Evolutionary conservation across 139 green algal genomes (phyloP).

Genomic region (Chlamydomonas sphaeroides): DNA sequence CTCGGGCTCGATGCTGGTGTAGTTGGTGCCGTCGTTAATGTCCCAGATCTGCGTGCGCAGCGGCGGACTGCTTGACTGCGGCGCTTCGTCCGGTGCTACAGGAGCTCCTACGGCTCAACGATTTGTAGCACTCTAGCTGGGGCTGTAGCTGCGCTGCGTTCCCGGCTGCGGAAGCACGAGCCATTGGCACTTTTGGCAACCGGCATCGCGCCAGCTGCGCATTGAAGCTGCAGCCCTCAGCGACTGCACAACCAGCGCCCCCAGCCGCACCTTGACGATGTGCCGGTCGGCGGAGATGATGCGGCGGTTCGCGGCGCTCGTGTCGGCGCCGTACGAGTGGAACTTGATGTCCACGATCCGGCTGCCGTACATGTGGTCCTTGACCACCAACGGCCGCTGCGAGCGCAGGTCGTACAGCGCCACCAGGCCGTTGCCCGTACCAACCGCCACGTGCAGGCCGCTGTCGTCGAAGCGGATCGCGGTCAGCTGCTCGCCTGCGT

Average conservation of each 20-base stretch:
- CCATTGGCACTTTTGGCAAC: too few relatives aligned
- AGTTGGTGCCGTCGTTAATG: slow-evolving; percentile 51
- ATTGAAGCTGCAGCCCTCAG: too few relatives aligned
- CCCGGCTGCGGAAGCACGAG: too few relatives aligned
- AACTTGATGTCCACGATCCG: slow-evolving; percentile 96
- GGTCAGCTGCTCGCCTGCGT: slow-evolving; percentile 80
- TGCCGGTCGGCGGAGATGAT: slow-evolving; percentile 89
- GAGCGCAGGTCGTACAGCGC: slow-evolving; percentile 87
- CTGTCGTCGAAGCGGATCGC: slow-evolving; percentile 86
- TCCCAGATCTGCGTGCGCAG: slow-evolving; percentile 44
- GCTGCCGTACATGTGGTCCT: slow-evolving; percentile 97
- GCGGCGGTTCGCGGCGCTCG: slow-evolving; percentile 31
- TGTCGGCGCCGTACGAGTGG: slow-evolving; percentile 59
- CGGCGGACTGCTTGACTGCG: too few relatives aligned
- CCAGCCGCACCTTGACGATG: slow-evolving; percentile 82
- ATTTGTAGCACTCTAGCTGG: too few relatives aligned
- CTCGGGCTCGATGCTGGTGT: slow-evolving; percentile 84
- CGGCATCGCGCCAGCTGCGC: too few relatives aligned
- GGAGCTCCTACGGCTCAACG: too few relatives aligned
- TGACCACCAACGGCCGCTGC: slow-evolving; percentile 79
- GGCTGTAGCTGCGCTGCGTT: too few relatives aligned
- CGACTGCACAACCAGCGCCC: too few relatives aligned
- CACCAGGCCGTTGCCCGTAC: slow-evolving; percentile 87
- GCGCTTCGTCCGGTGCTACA: too few relatives aligned
- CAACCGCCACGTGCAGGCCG: slow-evolving; percentile 87